Percentiles rank a stretch among this genome's conserved stretches.
Evolutionary conservation across 441 rosid species (phyloP).

Genomic region (Erysimum pusillum): DNA sequence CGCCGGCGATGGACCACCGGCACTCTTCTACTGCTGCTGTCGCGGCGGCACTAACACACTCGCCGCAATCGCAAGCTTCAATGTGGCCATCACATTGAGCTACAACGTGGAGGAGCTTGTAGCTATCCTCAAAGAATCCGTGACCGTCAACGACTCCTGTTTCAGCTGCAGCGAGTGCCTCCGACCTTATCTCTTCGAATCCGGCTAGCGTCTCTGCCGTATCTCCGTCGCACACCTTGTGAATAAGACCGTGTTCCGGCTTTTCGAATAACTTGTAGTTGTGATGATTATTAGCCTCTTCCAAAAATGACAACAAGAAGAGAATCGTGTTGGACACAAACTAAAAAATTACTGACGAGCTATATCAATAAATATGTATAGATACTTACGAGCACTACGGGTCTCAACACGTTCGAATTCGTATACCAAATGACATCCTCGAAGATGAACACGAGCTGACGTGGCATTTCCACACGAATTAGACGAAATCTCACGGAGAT

Average conservation of each 20-base stretch:
- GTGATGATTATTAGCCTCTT: constrained; percentile 36
- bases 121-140: constrained; percentile 54
- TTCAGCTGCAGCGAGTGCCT: constrained; percentile 62
- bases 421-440: constrained; percentile 71
- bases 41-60: constrained; percentile 61
- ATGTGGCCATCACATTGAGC: constrained; percentile 79
- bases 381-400: constrained; percentile 29
- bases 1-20: constrained; percentile 56
- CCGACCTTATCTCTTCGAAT: constrained; percentile 56
- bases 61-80: constrained; percentile 62
- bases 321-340: not conserved
- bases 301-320: not conserved
- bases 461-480: constrained; percentile 53
- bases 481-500: constrained; percentile 51
- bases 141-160: constrained; percentile 50
- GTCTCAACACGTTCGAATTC: constrained; percentile 49
- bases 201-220: constrained; percentile 46
- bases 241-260: constrained; percentile 47
- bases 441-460: constrained; percentile 72
- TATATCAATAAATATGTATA: not conserved
- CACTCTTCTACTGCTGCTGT: constrained; percentile 63
- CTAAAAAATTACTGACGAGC: not conserved
- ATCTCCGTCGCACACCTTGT: constrained; percentile 57
- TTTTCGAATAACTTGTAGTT: constrained; percentile 36
- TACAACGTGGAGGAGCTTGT: constrained; percentile 53